These are phyloP conservation scores for Calocera viscosa DNA, from an alignment of 768 basidiomycete genomes.

Conservation along the genomic window DNA sequence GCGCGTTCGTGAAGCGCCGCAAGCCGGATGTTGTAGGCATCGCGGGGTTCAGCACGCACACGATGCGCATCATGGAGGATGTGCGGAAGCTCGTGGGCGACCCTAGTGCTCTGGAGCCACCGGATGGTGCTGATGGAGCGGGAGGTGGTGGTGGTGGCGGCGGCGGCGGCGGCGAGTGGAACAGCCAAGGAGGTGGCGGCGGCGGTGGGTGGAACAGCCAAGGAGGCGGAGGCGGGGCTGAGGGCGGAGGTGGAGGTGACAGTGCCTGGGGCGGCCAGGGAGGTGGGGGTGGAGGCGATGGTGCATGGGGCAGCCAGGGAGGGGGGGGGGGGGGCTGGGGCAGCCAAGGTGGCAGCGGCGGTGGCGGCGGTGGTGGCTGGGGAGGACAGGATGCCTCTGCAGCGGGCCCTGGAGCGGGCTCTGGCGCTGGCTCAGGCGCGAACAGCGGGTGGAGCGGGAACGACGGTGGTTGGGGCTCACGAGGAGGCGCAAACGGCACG, in stretches of 20 bases:
- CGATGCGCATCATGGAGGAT: slow-evolving; percentile 28
- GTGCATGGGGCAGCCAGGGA: slow-evolving; percentile 19
- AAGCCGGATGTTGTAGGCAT: slow-evolving; percentile 80
- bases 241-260: not conserved
- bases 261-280: not conserved
- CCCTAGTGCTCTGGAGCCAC: not conserved
- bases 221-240: not conserved
- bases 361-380: slow-evolving; percentile 11
- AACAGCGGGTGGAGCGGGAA: slow-evolving; percentile 18
- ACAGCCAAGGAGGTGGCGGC: slow-evolving; percentile 20
- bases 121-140: slow-evolving; percentile 42
- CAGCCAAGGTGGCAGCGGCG: not conserved
- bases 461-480: not conserved
- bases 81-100: not conserved
- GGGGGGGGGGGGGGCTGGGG: not conserved
- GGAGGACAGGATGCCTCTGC: slow-evolving; percentile 5
- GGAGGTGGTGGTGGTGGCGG: slow-evolving; percentile 53
- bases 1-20: slow-evolving; percentile 66
- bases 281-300: slow-evolving; percentile 14
- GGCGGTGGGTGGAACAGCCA: slow-evolving; percentile 18
- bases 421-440: slow-evolving; percentile 31
- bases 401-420: slow-evolving; percentile 9
- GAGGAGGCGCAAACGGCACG: slow-evolving; percentile 9
- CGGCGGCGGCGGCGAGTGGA: slow-evolving; percentile 26
- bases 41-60: slow-evolving; percentile 78